Evolutionary conservation across 2,329 filamentous ascomycete species (phyloP).

Genomic region (Uncinocarpus reesii): DNA sequence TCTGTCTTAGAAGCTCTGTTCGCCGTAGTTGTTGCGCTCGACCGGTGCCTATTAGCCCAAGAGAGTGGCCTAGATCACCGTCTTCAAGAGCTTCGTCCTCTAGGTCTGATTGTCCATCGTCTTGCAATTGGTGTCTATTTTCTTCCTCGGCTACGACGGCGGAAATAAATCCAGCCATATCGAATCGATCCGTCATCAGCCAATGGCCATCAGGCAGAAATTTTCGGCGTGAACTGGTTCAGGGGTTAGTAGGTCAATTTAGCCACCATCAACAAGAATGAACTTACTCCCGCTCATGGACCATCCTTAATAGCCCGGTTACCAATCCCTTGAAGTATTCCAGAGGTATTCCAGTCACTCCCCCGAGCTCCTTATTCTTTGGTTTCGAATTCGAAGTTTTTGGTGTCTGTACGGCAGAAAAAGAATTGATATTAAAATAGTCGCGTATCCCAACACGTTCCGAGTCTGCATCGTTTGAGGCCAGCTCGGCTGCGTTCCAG

Average conservation of each 20-base stretch:
- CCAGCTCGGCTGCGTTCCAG: constrained; percentile 64
- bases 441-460: constrained; percentile 37
- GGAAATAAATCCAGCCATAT: constrained; percentile 78
- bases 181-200: constrained; percentile 81
- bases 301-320: constrained; percentile 69
- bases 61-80: constrained; percentile 26
- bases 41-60: constrained; percentile 46
- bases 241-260: background rate
- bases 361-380: constrained; percentile 44
- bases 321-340: constrained; percentile 69
- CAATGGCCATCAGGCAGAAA: constrained; percentile 81
- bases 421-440: constrained; percentile 34
- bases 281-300: constrained; percentile 72
- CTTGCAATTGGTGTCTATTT: constrained; percentile 56
- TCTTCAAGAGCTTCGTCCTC: constrained; percentile 30
- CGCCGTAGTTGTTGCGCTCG: constrained; percentile 53
- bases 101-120: constrained; percentile 47
- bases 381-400: constrained; percentile 30
- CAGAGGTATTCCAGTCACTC: constrained; percentile 62
- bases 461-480: constrained; percentile 32
- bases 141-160: constrained; percentile 84
- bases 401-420: constrained; percentile 20
- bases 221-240: constrained; percentile 58
- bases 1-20: constrained; percentile 52
- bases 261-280: constrained; percentile 1